Evolutionary conservation across 2,329 filamentous ascomycete species (phyloP).

Genomic region (Hypoxylon rubiginosum): DNA sequence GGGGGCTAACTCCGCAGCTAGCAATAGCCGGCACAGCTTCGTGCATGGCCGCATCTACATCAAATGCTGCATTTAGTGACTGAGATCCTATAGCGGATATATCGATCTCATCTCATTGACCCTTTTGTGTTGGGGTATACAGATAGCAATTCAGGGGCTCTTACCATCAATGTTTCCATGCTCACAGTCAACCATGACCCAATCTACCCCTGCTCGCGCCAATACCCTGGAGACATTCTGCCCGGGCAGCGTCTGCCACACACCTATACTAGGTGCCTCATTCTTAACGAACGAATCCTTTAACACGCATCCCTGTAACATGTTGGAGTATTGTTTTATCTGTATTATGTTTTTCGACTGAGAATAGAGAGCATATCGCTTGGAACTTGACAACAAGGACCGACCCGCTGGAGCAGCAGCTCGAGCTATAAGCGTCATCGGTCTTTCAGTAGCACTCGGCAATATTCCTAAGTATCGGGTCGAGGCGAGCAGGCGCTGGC

Average conservation of each 20-base stretch:
- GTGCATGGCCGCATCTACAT: constrained; percentile 67
- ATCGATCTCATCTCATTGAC: not conserved
- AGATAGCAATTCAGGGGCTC: constrained; percentile 1
- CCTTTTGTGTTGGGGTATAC: not conserved
- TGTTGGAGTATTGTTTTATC: constrained; percentile 30
- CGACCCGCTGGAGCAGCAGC: constrained; percentile 14
- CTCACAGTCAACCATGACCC: constrained; percentile 73
- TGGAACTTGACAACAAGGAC: constrained; percentile 15
- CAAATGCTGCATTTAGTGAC: constrained; percentile 15
- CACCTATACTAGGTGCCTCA: constrained; percentile 64
- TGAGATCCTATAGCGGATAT: not conserved
- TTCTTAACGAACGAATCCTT: constrained; percentile 63
- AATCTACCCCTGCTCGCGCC: constrained; percentile 74
- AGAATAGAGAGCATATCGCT: not conserved
- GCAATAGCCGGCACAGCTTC: constrained; percentile 70
- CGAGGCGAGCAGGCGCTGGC: constrained; percentile 6
- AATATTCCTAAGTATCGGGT: not conserved
- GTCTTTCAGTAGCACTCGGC: constrained; percentile 5
- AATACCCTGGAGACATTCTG: constrained; percentile 71
- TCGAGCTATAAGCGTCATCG: constrained; percentile 28
- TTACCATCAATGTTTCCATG: constrained; percentile 69
- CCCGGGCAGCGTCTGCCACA: constrained; percentile 75
- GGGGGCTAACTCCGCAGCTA: constrained; percentile 66
- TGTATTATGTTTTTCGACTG: not conserved
- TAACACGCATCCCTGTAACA: constrained; percentile 55